Percentiles rank a stretch among this genome's conserved stretches.
These are phyloP conservation scores for Schizonepeta tenuifolia DNA, from an alignment of 257 asterid species.

Conservation along the genomic window DNA sequence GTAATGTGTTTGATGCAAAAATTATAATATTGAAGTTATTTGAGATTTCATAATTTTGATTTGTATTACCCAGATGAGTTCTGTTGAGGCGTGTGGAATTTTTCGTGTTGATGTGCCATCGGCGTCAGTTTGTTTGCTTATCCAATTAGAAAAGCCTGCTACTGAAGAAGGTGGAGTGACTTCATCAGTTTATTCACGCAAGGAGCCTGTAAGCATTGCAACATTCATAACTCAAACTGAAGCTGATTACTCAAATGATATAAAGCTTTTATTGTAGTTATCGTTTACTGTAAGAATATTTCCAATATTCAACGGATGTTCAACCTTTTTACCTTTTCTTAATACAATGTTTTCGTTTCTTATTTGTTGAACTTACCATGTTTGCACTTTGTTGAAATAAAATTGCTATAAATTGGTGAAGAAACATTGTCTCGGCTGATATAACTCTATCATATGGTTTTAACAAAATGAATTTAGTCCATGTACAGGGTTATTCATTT, in stretches of 20 bases:
- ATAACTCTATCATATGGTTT: slow-evolving; percentile 7
- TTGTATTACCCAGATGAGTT: slow-evolving; percentile 60
- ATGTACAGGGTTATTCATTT: slow-evolving; percentile 25
- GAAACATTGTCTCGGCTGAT: background rate
- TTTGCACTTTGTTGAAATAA: slow-evolving; percentile 20
- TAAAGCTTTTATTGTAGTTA: background rate
- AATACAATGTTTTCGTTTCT: background rate
- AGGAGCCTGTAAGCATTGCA: slow-evolving; percentile 87
- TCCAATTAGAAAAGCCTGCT: slow-evolving; percentile 98
- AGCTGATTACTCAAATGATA: background rate
- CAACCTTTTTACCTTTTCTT: background rate
- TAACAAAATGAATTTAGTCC: slow-evolving; percentile 18
- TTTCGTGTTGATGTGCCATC: slow-evolving; percentile 96
- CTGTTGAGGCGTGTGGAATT: slow-evolving; percentile 70
- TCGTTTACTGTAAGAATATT: slow-evolving; percentile 1
- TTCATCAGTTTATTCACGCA: slow-evolving; percentile 94
- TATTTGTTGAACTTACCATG: slow-evolving; percentile 24
- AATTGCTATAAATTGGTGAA: background rate
- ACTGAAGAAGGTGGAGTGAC: slow-evolving; percentile 99
- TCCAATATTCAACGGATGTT: slow-evolving; percentile 6
- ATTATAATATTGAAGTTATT: background rate
- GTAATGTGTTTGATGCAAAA: slow-evolving; percentile 18
- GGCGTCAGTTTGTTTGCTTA: slow-evolving; percentile 90
- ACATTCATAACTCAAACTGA: slow-evolving; percentile 26
- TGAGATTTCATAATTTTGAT: slow-evolving; percentile 31